These are phyloP conservation scores for Aspergillus hancockii DNA, from an alignment of 495 filamentous ascomycete species.

Conservation along the genomic window DNA sequence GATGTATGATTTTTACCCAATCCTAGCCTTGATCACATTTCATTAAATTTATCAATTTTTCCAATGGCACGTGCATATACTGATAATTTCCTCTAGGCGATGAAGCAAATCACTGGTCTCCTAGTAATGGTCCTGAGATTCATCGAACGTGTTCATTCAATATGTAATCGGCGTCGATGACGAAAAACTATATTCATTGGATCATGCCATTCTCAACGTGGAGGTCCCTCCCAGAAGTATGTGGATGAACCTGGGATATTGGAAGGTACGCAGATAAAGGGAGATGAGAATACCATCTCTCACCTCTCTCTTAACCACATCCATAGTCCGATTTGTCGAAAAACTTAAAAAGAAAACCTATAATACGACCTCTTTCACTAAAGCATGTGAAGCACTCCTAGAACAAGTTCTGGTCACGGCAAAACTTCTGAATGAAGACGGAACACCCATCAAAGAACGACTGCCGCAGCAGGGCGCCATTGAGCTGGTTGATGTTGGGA, in stretches of 20 bases:
- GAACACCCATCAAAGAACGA: background rate
- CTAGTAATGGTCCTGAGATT: background rate
- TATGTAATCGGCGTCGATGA: background rate
- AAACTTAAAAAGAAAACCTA: conserved; percentile 12
- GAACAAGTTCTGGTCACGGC: conserved; percentile 40
- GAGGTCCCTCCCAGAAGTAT: conserved; percentile 32
- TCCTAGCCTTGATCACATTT: no score
- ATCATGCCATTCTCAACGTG: conserved; percentile 37
- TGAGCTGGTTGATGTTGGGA: conserved; percentile 47
- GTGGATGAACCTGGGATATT: conserved; percentile 48
- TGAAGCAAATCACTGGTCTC: background rate
- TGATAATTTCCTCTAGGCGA: background rate
- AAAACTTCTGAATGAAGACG: conserved; percentile 23
- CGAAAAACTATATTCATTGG: conserved; percentile 9
- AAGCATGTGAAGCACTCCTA: conserved; percentile 44
- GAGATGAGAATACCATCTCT: conserved; percentile 1
- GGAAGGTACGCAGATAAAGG: conserved; percentile 27
- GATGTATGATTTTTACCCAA: no score
- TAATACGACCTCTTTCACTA: conserved; percentile 34
- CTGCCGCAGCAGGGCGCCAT: conserved; percentile 12
- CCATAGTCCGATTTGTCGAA: background rate
- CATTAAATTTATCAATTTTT: no score
- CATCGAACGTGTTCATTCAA: background rate
- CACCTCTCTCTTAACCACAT: background rate
- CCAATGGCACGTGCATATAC: background rate